Base-by-base conservation (phyloP, 176 grass and related monocot species). In the Oryza officinalis region DNA sequence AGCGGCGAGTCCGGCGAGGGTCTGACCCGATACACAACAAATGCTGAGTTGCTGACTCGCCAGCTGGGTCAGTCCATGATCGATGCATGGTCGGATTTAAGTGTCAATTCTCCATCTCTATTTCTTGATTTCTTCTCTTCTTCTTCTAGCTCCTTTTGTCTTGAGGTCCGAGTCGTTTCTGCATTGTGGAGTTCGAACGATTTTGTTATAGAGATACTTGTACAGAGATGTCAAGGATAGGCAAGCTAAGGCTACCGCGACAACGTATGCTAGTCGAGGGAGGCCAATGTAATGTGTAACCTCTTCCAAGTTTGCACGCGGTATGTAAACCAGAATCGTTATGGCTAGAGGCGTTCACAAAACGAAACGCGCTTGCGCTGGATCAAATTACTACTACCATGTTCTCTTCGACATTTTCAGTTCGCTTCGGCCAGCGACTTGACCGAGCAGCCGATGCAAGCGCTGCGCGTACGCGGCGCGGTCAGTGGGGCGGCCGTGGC, bases 21-120 rank as follows among this genome's bases (percentile, higher is more conserved):
- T 89, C 90, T 12, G 90, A 92, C 28, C 90, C 90, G 41, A 92
- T 92, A 72, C 90, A 92, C 83, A 92, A 92, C 80, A 92, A 92
- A 80, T 89, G 85, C 89, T 90, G 69, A 87, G 20, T 20, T 22
- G 18, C 52, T 57, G 52, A 8, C 23, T 20, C 7, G 13, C 3
- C n/a, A n/a, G n/a, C 32, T 3, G 47, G 20, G 13, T 45, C 20
- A 7, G 57, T 57, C 3, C 27, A 35, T 44, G 81, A 37, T 75
- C 43, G 15, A 27, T n/a, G n/a, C n/a, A n/a, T 27, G 25, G 31
- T 68, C 54, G 1, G 40, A 67, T 12, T 41, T 27, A 78, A 65
- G 23, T 47, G 22, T 22, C 61, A 28, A 23, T 28, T 65, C 74
- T 63, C 81, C 46, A 12, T 72, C 27, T 75, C 40, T 9, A 0